Percentiles rank a stretch among this genome's conserved stretches.
These are phyloP conservation scores for Fragilaria radians DNA, from an alignment of 108 stramenopile species.

Conservation along the genomic window DNA sequence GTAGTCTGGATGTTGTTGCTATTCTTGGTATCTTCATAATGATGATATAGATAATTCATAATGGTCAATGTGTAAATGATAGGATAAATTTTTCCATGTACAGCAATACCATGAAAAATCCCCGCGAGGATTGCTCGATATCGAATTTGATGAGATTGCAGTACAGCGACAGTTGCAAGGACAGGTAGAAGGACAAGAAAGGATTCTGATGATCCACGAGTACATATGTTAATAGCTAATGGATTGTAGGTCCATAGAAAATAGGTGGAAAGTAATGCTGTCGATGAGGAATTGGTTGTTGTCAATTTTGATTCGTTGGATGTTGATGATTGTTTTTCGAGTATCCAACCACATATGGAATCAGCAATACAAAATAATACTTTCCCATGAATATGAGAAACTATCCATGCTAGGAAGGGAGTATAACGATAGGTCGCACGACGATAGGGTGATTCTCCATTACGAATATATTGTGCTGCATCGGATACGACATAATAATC, in stretches of 20 bases:
- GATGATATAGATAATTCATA: slow-evolving; percentile 60
- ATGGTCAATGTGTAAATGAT: slow-evolving; percentile 79
- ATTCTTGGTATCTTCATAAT: slow-evolving; percentile 26
- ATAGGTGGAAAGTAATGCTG: slow-evolving; percentile 68
- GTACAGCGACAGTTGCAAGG: slow-evolving; percentile 52
- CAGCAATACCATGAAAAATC: slow-evolving; percentile 70
- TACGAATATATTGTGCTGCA: slow-evolving; percentile 54
- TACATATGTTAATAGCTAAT: slow-evolving; percentile 90
- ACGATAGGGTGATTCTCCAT: slow-evolving; percentile 77
- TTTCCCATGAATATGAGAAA: slow-evolving; percentile 38
- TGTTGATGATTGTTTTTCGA: slow-evolving; percentile 11
- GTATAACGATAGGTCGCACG: slow-evolving; percentile 99
- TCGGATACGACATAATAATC: slow-evolving; percentile 86
- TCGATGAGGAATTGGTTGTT: slow-evolving; percentile 10
- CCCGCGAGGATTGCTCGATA: slow-evolving; percentile 48
- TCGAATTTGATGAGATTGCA: slow-evolving; percentile 2
- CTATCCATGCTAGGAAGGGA: slow-evolving; percentile 85
- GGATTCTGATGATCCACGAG: slow-evolving; percentile 84
- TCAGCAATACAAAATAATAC: slow-evolving; percentile 80
- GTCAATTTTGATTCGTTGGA: too few relatives aligned
- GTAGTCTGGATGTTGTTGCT: slow-evolving; percentile 7
- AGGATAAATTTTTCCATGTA: slow-evolving; percentile 82
- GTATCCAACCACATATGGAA: slow-evolving; percentile 72
- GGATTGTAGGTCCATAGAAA: slow-evolving; percentile 92
- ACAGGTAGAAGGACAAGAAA: slow-evolving; percentile 83